Base-by-base conservation (phyloP, 2,329 filamentous ascomycete species). In the Aspergillus melleus region DNA sequence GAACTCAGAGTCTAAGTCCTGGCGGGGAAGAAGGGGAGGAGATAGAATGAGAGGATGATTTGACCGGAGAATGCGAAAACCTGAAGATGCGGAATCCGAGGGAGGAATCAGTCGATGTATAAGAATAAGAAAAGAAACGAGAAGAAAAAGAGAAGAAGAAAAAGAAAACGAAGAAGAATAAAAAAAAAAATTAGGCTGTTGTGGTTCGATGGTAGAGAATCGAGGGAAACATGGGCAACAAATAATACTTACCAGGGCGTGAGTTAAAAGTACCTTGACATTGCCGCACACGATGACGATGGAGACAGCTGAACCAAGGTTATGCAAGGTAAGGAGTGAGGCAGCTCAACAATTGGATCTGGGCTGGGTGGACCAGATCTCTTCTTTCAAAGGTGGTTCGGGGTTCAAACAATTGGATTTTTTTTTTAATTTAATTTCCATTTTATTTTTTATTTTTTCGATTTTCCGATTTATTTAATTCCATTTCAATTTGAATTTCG, bases 271-370 rank as follows among this genome's bases (percentile, higher is more conserved):
- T 62, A 66, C 55, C 59, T 65, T 62, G 55, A 66, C 59, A 67
- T 68, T 65, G 64, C 61, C 62, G 63, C 62, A 58, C 63, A 63
- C 64, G 61, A 67, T 66, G 63, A 66, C 64, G 64, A 67, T 69
- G 66, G 63, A 62, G 60, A 65, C 59, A 68, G 64, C 66, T 67
- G 65, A 69, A 67, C 66, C 66, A 69, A 68, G 66, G 63, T 67
- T 68, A 68, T 68, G 67, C 67, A 69, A 68, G 66, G 67, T 60
- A 64, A 59, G 62, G 61, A 65, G 59, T 53, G 63, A 64, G 59
- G 59, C 62, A 61, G 61, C 60, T 57, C 55, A 63, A 62, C 61
- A 66, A 66, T 66, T 66, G 64, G 64, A 62, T 62, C 63, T 59
- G 57, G 61, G 24, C 60, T 64, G 49, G 51, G 62, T 64, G 60